Conservation (phyloP, 2,329 filamentous ascomycete genomes). For the Talaromyces sp. region DNA sequence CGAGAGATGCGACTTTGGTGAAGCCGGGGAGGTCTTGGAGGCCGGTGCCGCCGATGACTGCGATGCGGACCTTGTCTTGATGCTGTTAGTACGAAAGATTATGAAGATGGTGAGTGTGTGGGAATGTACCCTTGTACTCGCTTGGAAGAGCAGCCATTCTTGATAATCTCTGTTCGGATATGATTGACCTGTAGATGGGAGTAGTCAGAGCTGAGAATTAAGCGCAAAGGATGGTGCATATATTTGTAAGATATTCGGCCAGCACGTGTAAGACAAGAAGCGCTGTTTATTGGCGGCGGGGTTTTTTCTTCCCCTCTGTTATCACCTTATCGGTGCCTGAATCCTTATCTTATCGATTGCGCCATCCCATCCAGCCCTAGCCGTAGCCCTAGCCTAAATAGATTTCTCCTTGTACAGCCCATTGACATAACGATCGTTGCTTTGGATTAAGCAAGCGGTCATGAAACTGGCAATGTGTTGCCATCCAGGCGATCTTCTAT, state of each 20-base stretch:
- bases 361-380: conserved; percentile 13
- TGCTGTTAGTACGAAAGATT: neutral
- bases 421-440: no score
- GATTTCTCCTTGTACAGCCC: no score
- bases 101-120: neutral
- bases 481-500: no score
- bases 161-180: conserved; percentile 30
- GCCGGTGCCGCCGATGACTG: conserved; percentile 89
- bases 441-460: no score
- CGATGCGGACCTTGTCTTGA: conserved; percentile 67
- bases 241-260: neutral
- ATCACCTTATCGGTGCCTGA: conserved; percentile 1
- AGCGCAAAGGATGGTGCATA: neutral
- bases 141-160: conserved; percentile 55
- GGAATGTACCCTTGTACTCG: conserved; percentile 55
- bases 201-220: conserved; percentile 21
- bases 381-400: neutral
- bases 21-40: conserved; percentile 84
- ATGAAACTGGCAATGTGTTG: no score
- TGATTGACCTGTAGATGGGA: conserved; percentile 24
- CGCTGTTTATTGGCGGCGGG: neutral
- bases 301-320: neutral
- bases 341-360: neutral
- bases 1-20: conserved; percentile 74
- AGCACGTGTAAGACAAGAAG: conserved; percentile 4